Percentiles rank a stretch among this genome's conserved stretches.
Conservation (phyloP, 345 rosid species). For the Orychophragmus violaceus region DNA sequence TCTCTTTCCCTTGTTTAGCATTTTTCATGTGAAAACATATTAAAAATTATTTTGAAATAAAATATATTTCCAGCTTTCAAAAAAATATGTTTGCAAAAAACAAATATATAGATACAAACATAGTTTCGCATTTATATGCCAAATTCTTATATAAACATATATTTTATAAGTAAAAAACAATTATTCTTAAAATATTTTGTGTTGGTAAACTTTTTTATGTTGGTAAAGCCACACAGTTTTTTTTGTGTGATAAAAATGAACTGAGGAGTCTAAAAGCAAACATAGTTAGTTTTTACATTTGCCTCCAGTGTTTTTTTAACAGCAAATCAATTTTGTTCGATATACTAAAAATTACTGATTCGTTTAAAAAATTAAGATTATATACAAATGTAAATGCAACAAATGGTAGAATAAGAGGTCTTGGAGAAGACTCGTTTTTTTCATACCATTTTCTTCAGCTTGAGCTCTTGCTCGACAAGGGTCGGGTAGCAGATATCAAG, state of each 20-base stretch:
- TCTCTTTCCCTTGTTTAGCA: neutral
- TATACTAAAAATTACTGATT: neutral
- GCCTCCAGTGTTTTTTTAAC: neutral
- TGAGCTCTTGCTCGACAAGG: conserved; percentile 79
- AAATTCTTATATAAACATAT: neutral
- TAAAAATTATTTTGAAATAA: neutral
- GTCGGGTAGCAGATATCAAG: conserved; percentile 81
- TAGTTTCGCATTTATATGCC: neutral
- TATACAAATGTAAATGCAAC: neutral
- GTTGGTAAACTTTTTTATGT: too few species aligned
- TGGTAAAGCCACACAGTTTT: too few species aligned
- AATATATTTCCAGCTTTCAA: neutral
- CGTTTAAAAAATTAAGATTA: neutral
- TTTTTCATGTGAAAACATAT: neutral
- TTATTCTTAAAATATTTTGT: neutral
- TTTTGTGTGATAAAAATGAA: too few species aligned
- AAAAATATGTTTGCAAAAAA: neutral
- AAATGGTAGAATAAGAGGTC: neutral
- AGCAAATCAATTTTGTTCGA: neutral
- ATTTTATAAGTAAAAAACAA: neutral
- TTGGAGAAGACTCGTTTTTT: neutral
- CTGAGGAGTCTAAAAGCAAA: neutral
- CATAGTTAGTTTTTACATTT: neutral
- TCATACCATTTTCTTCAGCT: conserved; percentile 62
- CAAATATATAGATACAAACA: neutral